Conservation (phyloP, 305 asterid genomes). For the Striga hermonthica region DNA sequence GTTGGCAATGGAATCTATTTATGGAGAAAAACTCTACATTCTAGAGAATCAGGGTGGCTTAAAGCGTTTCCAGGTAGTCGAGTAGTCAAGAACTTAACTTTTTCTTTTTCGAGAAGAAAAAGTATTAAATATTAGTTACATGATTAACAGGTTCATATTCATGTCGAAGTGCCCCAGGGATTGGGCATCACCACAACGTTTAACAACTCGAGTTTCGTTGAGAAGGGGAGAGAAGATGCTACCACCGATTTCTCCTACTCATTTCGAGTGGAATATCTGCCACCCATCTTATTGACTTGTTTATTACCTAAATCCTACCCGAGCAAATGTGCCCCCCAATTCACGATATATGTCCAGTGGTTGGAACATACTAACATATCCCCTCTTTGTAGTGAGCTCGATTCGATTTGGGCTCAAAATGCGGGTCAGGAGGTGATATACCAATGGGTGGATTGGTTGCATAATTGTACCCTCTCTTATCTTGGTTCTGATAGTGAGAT, state of each 20-base stretch:
- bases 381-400: conserved; percentile 64
- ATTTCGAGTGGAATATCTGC: conserved; percentile 69
- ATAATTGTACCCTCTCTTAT: conserved; percentile 57
- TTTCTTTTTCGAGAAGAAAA: background rate
- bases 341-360: conserved; percentile 72
- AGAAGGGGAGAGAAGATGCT: conserved; percentile 29
- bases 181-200: conserved; percentile 51
- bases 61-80: conserved; percentile 65
- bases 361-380: conserved; percentile 53
- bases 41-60: conserved; percentile 58
- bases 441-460: conserved; percentile 89
- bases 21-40: conserved; percentile 57
- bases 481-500: conserved; percentile 67
- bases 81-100: background rate
- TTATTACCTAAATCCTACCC: conserved; percentile 85
- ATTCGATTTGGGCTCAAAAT: conserved; percentile 73
- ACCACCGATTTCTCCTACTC: conserved; percentile 65
- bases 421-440: conserved; percentile 77
- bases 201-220: conserved; percentile 42
- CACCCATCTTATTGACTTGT: conserved; percentile 71
- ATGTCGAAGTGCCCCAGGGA: conserved; percentile 60
- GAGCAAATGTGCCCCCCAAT: conserved; percentile 59
- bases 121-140: conserved; percentile 22
- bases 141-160: conserved; percentile 64
- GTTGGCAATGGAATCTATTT: conserved; percentile 78